Percentiles rank a stretch among this genome's conserved stretches.
Evolutionary conservation across 2,329 filamentous ascomycete genomes (phyloP).

Genomic region (Macroventuria anomochaeta): DNA sequence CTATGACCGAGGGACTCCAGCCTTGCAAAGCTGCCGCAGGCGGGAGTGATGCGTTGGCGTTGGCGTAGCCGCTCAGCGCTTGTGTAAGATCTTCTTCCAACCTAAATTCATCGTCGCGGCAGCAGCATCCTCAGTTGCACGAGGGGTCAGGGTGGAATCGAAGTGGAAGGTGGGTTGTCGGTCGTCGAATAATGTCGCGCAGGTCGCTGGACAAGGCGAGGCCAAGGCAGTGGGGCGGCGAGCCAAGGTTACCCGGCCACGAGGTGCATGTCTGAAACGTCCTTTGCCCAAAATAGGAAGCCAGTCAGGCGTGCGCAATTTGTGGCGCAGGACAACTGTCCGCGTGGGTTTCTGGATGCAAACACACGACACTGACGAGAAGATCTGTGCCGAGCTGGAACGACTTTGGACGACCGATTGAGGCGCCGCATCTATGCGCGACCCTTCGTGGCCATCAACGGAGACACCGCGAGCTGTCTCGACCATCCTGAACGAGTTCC

Average conservation of each 20-base stretch:
- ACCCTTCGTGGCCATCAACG: not conserved
- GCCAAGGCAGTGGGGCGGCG: slow-evolving; percentile 3
- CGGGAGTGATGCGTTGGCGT: not conserved
- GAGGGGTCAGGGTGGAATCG: slow-evolving; percentile 4
- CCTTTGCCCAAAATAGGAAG: slow-evolving; percentile 10
- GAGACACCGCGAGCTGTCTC: not conserved
- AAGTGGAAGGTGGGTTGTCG: slow-evolving; percentile 20
- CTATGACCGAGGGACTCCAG: slow-evolving; percentile 9
- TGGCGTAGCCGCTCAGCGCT: slow-evolving; percentile 19
- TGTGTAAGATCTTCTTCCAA: slow-evolving; percentile 10
- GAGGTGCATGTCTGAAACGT: slow-evolving; percentile 16
- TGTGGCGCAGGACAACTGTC: slow-evolving; percentile 4
- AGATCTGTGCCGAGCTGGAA: slow-evolving; percentile 1
- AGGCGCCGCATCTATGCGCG: slow-evolving; percentile 11
- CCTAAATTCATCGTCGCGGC: slow-evolving; percentile 13
- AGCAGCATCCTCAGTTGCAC: slow-evolving; percentile 16
- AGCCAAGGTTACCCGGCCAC: slow-evolving; percentile 11
- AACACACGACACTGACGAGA: not conserved
- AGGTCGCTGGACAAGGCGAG: slow-evolving; percentile 14
- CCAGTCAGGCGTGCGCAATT: slow-evolving; percentile 1
- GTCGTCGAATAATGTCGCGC: slow-evolving; percentile 13
- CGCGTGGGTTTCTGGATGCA: slow-evolving; percentile 9
- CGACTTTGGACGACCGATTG: not conserved
- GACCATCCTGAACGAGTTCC: not conserved
- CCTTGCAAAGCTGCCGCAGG: not conserved